phyloP scores from a whole-genome alignment of 2,329 filamentous ascomycete species.

The Ophiognomonia clavigignenti-juglandacearum region DNA sequence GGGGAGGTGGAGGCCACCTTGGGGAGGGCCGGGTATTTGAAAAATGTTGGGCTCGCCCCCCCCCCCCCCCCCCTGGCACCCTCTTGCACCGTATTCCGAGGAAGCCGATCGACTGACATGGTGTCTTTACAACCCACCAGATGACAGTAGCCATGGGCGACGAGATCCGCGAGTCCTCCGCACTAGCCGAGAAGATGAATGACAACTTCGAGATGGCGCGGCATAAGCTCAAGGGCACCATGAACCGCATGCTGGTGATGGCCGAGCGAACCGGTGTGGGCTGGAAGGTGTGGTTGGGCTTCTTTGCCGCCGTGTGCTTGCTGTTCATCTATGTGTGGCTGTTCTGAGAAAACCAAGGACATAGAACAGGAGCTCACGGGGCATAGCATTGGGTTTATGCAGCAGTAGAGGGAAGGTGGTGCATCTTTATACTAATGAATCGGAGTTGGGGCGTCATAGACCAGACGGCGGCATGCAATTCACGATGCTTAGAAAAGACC shows the following conservation, averaged over 20 bases:
- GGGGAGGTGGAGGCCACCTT: too few species aligned
- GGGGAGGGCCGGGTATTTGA: too few species aligned
- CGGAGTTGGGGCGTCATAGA: conserved; percentile 10
- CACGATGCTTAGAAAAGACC: too few species aligned
- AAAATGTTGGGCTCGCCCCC: too few species aligned
- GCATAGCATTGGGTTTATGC: too few species aligned
- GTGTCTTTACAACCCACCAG: conserved; percentile 41
- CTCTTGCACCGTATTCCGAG: background rate
- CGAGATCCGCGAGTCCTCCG: conserved; percentile 86
- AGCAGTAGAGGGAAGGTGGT: background rate
- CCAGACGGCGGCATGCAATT: conserved; percentile 1
- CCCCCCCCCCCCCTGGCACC: conserved; percentile 8
- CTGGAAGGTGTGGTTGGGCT: conserved; percentile 90
- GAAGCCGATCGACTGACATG: conserved; percentile 1
- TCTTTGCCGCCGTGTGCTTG: conserved; percentile 77
- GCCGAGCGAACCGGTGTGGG: conserved; percentile 89
- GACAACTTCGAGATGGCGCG: conserved; percentile 85
- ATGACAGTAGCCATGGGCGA: conserved; percentile 91
- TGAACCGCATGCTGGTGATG: conserved; percentile 97
- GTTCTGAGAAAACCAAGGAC: too few species aligned
- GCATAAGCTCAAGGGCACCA: conserved; percentile 77
- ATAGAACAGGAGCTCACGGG: too few species aligned
- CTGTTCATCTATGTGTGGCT: conserved; percentile 93
- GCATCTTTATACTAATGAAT: conserved; percentile 4
- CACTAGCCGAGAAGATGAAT: conserved; percentile 92